These are phyloP conservation scores for Nicotiana knightiana DNA, from an alignment of 257 asterid species.

Conservation along the genomic window DNA sequence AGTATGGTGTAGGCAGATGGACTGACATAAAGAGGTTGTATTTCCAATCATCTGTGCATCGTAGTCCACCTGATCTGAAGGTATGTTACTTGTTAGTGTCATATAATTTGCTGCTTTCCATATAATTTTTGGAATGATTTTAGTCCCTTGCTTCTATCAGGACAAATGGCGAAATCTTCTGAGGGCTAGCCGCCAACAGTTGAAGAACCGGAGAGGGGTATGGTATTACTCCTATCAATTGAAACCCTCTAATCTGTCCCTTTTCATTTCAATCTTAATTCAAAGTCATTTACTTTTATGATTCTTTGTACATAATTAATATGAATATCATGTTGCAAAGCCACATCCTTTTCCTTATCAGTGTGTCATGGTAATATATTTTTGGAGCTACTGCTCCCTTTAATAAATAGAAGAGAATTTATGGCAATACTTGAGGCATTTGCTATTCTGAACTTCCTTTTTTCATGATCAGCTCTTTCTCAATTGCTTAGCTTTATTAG, in stretches of 20 bases:
- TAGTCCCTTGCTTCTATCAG: slow-evolving; percentile 9
- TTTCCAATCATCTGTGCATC: slow-evolving; percentile 1
- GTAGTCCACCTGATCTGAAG: slow-evolving; percentile 12
- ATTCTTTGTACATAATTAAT: not conserved
- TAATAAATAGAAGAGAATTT: not conserved
- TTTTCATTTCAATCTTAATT: not conserved
- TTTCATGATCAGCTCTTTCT: not conserved
- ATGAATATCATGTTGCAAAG: not conserved
- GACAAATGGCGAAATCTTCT: slow-evolving; percentile 21
- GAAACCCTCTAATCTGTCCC: not conserved
- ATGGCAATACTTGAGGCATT: not conserved
- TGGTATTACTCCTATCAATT: not conserved
- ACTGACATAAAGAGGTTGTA: slow-evolving; percentile 5
- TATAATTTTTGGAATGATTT: not conserved
- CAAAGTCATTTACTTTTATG: not conserved
- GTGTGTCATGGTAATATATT: not conserved
- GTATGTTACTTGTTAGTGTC: not conserved
- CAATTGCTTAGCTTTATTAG: not conserved
- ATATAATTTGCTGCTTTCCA: not conserved
- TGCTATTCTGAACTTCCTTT: not conserved
- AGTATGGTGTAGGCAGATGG: slow-evolving; percentile 19
- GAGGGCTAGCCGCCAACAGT: not conserved
- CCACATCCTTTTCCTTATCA: not conserved
- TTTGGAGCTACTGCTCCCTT: not conserved
- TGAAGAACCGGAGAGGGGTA: slow-evolving; percentile 10